phyloP scores from a whole-genome alignment of 2,329 filamentous ascomycete genomes.

The Dactylellina cionopaga region DNA sequence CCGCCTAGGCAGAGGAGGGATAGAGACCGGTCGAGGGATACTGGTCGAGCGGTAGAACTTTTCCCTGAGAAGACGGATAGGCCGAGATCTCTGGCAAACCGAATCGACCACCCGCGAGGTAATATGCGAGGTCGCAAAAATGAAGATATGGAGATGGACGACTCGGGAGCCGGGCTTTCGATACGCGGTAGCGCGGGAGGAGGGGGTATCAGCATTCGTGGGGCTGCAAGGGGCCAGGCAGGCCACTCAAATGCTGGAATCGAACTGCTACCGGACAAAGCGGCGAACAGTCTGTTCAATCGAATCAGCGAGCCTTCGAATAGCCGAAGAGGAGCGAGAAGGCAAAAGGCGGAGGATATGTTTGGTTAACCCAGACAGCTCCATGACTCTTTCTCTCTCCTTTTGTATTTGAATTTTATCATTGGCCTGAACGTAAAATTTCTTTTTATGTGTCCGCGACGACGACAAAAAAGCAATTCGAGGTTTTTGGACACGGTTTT shows the following conservation, averaged over 20 bases:
- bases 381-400: not conserved
- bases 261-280: conserved; percentile 54
- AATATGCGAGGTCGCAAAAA: not conserved
- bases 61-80: conserved; percentile 50
- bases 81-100: conserved; percentile 29
- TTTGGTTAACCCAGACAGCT: conserved; percentile 14
- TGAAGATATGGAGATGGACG: conserved; percentile 36
- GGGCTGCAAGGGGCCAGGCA: conserved; percentile 34
- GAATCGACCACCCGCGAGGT: conserved; percentile 25
- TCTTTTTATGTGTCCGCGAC: no score
- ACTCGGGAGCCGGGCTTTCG: conserved; percentile 17
- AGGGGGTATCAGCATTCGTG: conserved; percentile 21
- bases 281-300: conserved; percentile 49
- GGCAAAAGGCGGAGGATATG: conserved; percentile 50
- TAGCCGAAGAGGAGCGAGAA: conserved; percentile 23
- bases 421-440: no score
- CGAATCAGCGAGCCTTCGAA: conserved; percentile 36
- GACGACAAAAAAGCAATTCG: no score
- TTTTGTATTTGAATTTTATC: no score
- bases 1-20: conserved; percentile 37
- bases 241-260: conserved; percentile 49
- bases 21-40: conserved; percentile 17
- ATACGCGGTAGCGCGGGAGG: conserved; percentile 45
- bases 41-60: conserved; percentile 38
- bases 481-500: no score